These are phyloP conservation scores for Solanum hybrid DNA, from an alignment of 305 asterid genomes.

Conservation along the genomic window DNA sequence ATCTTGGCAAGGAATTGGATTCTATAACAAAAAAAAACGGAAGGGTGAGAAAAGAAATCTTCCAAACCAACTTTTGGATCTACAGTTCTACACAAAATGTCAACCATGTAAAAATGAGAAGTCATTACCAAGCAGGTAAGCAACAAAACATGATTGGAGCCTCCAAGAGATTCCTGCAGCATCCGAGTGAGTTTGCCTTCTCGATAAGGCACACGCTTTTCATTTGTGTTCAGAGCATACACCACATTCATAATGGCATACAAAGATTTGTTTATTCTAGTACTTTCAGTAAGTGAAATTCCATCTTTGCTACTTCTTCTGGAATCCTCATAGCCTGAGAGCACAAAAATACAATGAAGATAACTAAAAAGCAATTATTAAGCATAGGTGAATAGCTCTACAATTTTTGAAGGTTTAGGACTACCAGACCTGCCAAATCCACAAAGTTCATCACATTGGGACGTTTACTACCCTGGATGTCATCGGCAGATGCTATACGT, in stretches of 20 bases:
- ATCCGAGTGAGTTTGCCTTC: constrained; percentile 76
- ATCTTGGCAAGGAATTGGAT: constrained; percentile 64
- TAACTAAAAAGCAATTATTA: neutral
- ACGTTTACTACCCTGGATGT: constrained; percentile 23
- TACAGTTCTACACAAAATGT: constrained; percentile 3
- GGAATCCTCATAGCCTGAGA: constrained; percentile 68
- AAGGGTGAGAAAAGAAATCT: neutral
- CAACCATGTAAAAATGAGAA: constrained; percentile 5
- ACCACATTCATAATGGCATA: constrained; percentile 58
- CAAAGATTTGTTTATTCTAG: constrained; percentile 49
- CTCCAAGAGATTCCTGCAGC: constrained; percentile 68
- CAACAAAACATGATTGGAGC: constrained; percentile 47
- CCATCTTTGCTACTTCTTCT: constrained; percentile 51
- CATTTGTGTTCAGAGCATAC: constrained; percentile 51
- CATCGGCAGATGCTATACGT: constrained; percentile 35
- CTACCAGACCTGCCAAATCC: constrained; percentile 67
- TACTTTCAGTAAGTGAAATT: constrained; percentile 34
- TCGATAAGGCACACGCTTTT: constrained; percentile 62
- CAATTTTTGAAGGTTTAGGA: neutral
- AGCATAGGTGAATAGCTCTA: neutral
- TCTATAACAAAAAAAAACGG: constrained; percentile 30
- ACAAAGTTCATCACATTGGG: constrained; percentile 61
- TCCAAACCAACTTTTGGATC: neutral
- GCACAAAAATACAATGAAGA: constrained; percentile 5
- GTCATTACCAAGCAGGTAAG: constrained; percentile 63